Evolutionary conservation across 2,329 filamentous ascomycete genomes (phyloP).

Genomic region (Fusarium hainanense): DNA sequence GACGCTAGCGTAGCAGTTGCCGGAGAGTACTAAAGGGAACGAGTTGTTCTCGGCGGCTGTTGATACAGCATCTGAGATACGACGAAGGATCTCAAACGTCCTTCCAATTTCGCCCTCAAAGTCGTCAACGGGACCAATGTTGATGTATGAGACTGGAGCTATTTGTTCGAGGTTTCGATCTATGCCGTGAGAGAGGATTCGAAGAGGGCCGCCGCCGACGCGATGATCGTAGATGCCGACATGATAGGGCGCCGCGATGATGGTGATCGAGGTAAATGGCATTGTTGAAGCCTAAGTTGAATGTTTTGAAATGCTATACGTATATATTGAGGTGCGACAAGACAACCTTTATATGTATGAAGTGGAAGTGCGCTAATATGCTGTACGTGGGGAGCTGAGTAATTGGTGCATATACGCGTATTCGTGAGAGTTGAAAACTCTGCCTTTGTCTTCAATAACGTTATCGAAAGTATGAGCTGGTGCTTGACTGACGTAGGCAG

Average conservation of each 20-base stretch:
- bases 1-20: not conserved
- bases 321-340: rapidly evolving
- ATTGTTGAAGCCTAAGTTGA: not conserved
- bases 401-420: not conserved
- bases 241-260: not conserved
- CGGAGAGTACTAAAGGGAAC: not conserved
- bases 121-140: not conserved
- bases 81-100: not conserved
- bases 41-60: not conserved
- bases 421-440: not conserved
- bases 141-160: not conserved
- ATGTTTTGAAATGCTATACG: not conserved
- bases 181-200: not conserved
- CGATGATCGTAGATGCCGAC: not conserved
- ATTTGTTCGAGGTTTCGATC: not conserved
- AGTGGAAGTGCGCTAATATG: not conserved
- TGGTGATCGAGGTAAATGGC: not conserved
- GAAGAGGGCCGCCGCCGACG: not conserved
- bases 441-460: not conserved
- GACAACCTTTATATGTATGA: not conserved
- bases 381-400: not conserved
- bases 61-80: not conserved
- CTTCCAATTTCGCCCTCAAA: not conserved
- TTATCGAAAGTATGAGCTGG: not conserved
- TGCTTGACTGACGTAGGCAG: not conserved